Base-by-base conservation (phyloP, 148 eudicot genomes). In the Suaeda aralocaspica region DNA sequence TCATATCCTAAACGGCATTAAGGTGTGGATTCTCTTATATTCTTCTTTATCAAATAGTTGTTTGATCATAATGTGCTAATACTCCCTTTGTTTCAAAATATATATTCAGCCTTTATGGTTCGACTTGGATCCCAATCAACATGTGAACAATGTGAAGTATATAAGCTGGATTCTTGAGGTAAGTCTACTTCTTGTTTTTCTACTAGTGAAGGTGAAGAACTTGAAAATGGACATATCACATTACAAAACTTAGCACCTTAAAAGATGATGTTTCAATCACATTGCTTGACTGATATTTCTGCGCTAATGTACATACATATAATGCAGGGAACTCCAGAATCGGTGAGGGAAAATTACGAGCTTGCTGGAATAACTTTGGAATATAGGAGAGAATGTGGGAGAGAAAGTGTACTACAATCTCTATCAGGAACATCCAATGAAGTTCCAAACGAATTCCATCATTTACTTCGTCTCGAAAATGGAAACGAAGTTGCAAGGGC, bases 81-180 rank as follows among this genome's bases (percentile, higher is more conserved):
- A 36, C 8, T 36, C 41, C 15, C 49, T 45, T 45, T 13, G 11
- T 2, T 45, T 49, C 22, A 49, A 49, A 18, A 2, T 49, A 2
- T 49, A 49, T 8, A 18, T 49, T 70, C 84, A 90, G 96, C 90
- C 96, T 52, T 78, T 84, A 77, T 83, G 96, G 81, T 82, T 89
- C 59, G 93, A 88, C 71, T 79, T 91, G 80, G 96, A 91, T 79
- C 85, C 90, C 74, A 91, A 91, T 76, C 85, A 91, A 24, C 93
- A 91, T 55, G 96, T 88, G 33, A 88, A 88, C 76, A 86, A 91
- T 59, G 91, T 85, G 11, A 91, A 88, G 76, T 88, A 83, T 34
- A 76, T 86, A 21, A 63, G 86, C 41, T 91, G 96, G 96, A 85
- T 91, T 86, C 88, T 91, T 12, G 96, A 88, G 93, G 96, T 90